Evolutionary conservation across 2,329 filamentous ascomycete genomes (phyloP).

Genomic region (Emmonsia crescens): DNA sequence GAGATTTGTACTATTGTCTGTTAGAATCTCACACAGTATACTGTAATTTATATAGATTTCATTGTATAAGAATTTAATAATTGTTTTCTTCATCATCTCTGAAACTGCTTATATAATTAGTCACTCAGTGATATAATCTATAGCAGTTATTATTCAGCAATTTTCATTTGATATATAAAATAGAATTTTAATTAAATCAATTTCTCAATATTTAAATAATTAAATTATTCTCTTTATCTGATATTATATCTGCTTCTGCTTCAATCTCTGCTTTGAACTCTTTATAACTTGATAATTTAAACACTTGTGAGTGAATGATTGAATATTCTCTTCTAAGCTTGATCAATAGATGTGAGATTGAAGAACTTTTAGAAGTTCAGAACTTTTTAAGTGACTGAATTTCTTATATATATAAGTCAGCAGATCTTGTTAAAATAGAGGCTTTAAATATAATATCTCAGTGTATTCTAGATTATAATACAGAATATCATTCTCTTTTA

Average conservation of each 20-base stretch:
- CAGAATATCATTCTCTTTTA: background rate
- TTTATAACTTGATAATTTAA: background rate
- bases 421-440: background rate
- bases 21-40: background rate
- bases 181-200: background rate
- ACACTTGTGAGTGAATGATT: background rate
- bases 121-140: background rate
- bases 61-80: background rate
- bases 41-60: background rate
- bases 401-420: background rate
- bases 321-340: background rate
- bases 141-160: background rate
- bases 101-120: background rate
- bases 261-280: background rate
- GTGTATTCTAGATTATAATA: background rate
- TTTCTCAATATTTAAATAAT: background rate
- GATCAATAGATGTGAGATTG: background rate
- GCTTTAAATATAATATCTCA: background rate
- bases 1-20: background rate
- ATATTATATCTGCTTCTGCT: background rate
- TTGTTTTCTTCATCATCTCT: background rate
- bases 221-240: background rate
- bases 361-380: background rate
- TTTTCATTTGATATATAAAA: background rate
- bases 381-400: background rate